phyloP scores from a whole-genome alignment of 139 green algal species.

The Chlorella sorokiniana region DNA sequence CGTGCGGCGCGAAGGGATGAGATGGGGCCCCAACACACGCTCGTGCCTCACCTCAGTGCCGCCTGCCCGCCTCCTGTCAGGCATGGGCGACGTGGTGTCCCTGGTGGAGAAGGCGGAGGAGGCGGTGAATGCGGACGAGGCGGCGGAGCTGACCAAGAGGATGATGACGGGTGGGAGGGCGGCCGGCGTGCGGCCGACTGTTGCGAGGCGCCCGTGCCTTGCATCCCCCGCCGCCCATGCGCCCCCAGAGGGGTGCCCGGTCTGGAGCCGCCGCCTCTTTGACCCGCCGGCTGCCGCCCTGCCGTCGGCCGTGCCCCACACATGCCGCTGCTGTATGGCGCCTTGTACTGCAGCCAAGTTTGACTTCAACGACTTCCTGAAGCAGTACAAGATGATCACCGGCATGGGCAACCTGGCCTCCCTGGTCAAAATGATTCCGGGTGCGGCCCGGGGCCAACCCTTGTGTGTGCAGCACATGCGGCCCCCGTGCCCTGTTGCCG shows the following conservation, averaged over 20 bases:
- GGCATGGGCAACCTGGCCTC: slow-evolving; percentile 88
- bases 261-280: too few species aligned
- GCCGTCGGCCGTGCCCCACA: not conserved
- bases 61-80: slow-evolving; percentile 16
- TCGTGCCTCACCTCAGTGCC: not conserved
- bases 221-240: not conserved
- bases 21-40: not conserved
- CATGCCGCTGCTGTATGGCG: not conserved
- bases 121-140: slow-evolving; percentile 87
- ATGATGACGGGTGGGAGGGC: slow-evolving; percentile 30
- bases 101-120: slow-evolving; percentile 94
- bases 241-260: too few species aligned
- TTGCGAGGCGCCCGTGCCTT: not conserved
- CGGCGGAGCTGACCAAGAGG: slow-evolving; percentile 45
- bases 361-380: slow-evolving; percentile 99
- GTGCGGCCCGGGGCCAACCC: slow-evolving; percentile 9
- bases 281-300: too few species aligned
- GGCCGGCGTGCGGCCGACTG: not conserved
- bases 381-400: slow-evolving; percentile 92
- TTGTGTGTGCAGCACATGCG: not conserved
- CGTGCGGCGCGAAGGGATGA: too few species aligned
- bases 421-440: slow-evolving; percentile 95
- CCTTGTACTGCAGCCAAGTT: slow-evolving; percentile 77
- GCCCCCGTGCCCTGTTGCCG: not conserved
- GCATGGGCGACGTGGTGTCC: slow-evolving; percentile 96